phyloP scores from a whole-genome alignment of 2,329 filamentous ascomycete species.

The Phialemoniopsis sp. region DNA sequence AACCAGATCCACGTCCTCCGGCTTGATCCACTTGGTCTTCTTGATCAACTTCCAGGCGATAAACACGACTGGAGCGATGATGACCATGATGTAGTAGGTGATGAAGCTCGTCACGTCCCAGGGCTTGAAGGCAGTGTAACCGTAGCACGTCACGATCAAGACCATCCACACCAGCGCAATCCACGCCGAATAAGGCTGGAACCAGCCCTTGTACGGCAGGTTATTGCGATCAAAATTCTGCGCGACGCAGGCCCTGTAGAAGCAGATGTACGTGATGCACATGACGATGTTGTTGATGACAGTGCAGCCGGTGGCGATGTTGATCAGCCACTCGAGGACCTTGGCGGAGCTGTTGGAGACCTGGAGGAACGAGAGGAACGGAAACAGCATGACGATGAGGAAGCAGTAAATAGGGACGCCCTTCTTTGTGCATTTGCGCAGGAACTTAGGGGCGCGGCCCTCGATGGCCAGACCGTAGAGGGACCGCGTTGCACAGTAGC shows the following conservation, averaged over 20 bases:
- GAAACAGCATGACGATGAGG: slow-evolving; percentile 51
- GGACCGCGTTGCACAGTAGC: slow-evolving; percentile 57
- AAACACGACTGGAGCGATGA: slow-evolving; percentile 50
- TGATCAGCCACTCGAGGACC: slow-evolving; percentile 58
- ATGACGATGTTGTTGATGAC: slow-evolving; percentile 55
- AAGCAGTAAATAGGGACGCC: slow-evolving; percentile 65
- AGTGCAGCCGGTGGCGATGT: slow-evolving; percentile 56
- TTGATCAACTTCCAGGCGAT: slow-evolving; percentile 61
- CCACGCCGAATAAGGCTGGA: slow-evolving; percentile 53
- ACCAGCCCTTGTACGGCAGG: slow-evolving; percentile 51
- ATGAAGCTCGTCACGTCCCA: slow-evolving; percentile 46
- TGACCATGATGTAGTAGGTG: slow-evolving; percentile 53
- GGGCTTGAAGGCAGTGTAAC: slow-evolving; percentile 44
- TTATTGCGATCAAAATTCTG: slow-evolving; percentile 49
- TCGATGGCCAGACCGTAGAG: slow-evolving; percentile 56
- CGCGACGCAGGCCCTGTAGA: slow-evolving; percentile 49
- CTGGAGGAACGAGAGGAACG: slow-evolving; percentile 60
- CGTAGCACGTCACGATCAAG: slow-evolving; percentile 44
- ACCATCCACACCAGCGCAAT: slow-evolving; percentile 36
- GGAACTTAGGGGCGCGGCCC: slow-evolving; percentile 46
- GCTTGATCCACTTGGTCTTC: slow-evolving; percentile 51
- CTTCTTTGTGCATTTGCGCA: slow-evolving; percentile 47
- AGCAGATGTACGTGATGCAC: slow-evolving; percentile 54
- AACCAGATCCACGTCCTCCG: slow-evolving; percentile 55
- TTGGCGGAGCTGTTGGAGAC: slow-evolving; percentile 48